Evolutionary conservation across 495 filamentous ascomycete genomes (phyloP), one percentile per base, ranked within the genome.

Genomic region (Saxispiralis lemnorum): DNA sequence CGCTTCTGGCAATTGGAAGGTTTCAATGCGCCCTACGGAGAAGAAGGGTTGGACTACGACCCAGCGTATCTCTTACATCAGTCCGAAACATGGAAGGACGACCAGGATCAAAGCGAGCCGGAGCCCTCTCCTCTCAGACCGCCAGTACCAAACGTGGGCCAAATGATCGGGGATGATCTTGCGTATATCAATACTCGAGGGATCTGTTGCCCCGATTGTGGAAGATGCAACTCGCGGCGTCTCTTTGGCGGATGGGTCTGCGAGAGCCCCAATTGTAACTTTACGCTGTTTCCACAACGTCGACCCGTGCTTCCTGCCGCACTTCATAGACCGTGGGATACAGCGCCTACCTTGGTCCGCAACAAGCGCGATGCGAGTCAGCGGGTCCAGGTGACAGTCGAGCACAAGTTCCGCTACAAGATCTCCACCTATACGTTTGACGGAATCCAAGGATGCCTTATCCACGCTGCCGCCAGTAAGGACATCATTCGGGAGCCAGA

Each of bases 121-220:
- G 51, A 62, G 15, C 61, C 65, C 2, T 58, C 56, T 35, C 52
- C 46, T 19, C 56, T 71, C 1, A 12, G 56, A 18, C 65, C 65
- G 2, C 43, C 59, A 30, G 47, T 63, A 0, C 49, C 76, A 2
- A 38, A 54, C 1, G 65, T 73, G 0, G 31, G 50, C 19, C 41
- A 49, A 10, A 36, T 32, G 7, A 38, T 53, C 9, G 50, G 50
- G 4, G 50, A 53, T 41, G 38, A 48, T 16, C 33, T 48, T 1
- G n/a, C 21, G 7, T 38, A 43, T 11, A 37, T 45, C 31, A 48
- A 48, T 37, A 53, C 45, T 16, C 36, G 65, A 44, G 85, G 83
- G 0, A 75, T 89, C 40, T 76, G 82, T 0, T 93, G 85, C 48
- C 76, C 74, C 0, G 44, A 57, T n/a, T 93, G 85, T 51, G 58